Percentiles rank a stretch among this genome's conserved stretches.
Conservation (phyloP, 1,139 yeast species). For the Candida mesenterica region DNA sequence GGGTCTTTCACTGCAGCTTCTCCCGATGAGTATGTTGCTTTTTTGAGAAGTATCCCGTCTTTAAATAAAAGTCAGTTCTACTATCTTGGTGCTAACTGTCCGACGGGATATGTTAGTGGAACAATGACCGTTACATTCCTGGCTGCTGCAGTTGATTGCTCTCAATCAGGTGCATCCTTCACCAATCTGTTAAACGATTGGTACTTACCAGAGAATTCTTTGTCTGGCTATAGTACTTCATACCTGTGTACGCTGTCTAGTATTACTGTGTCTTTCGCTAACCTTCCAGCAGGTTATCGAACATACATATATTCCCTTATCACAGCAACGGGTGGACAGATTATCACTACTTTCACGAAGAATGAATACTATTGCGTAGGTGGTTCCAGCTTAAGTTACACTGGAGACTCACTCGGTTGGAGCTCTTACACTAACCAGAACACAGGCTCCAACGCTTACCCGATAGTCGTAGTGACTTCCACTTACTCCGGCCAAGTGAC, state of each 20-base stretch:
- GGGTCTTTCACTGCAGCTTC: conserved; percentile 4
- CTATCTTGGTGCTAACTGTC: conserved; percentile 22
- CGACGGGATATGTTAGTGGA: conserved; percentile 24
- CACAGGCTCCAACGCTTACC: conserved; percentile 22
- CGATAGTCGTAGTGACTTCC: conserved; percentile 18
- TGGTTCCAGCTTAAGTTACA: background rate
- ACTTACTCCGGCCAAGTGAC: conserved; percentile 6
- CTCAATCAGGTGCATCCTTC: conserved; percentile 19
- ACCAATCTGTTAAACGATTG: conserved; percentile 23
- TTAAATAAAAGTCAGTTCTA: conserved; percentile 16
- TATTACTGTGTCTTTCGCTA: conserved; percentile 14
- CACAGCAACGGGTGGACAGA: conserved; percentile 4
- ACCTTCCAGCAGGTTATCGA: conserved; percentile 29
- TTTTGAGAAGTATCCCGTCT: conserved; percentile 14
- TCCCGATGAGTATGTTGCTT: conserved; percentile 4
- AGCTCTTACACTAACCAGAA: conserved; percentile 11
- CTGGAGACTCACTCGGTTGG: conserved; percentile 11
- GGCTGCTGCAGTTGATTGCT: conserved; percentile 20
- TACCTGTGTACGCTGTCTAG: conserved; percentile 16
- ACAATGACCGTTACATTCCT: conserved; percentile 18
- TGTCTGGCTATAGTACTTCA: conserved; percentile 11
- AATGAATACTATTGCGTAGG: conserved; percentile 11
- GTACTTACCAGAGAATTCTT: conserved; percentile 16
- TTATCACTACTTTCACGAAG: conserved; percentile 10
- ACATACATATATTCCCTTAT: conserved; percentile 22